Evolutionary conservation across 2,329 filamentous ascomycete genomes (phyloP), one percentile per base, ranked within the genome.

Genomic region (Pseudogymnoascus sp.): DNA sequence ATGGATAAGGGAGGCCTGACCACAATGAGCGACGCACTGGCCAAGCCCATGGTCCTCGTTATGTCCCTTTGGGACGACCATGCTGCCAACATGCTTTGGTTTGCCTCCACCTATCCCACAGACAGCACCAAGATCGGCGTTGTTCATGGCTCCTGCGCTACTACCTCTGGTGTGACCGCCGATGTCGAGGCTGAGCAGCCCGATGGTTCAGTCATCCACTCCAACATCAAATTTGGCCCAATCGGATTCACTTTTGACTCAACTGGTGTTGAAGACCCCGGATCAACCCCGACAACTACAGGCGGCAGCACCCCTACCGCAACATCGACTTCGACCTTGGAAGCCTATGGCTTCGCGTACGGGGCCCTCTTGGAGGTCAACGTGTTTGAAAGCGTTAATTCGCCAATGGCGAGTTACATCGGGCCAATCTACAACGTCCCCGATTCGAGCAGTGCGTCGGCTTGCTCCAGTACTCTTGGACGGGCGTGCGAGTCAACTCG

Each of bases 1-100:
- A 31, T 31, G 37, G 37, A 38, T 6, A 38, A 38, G 14, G 37
- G 37, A 7, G n/a, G 29, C 6, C 29, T 62, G 7, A 6, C 45
- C 1, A 7, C 63, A 16, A 66, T 67, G 65, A 61, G 63, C 6
- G 62, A 62, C 6, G 65, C 65, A 4, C 61, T 67, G 60, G 61
- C 62, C 49, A 62, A 60, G 41, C 65, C 65, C 14, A 67, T 67
- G 66, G 63, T 65, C 14, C 63, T 67, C 55, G 65, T 66, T 45
- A 67, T 67, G 66, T 63, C 60, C 16, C 26, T 66, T 2, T 80
- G 77, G 78, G 81, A 83, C 66, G 81, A 84, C 72, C 80, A 84
- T 73, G 73, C 79, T 39, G 74, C 81, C 69, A 77, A 82, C 74
- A 85, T 86, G 82, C 78, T 83, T 62, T 86, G 83, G 83, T 78